Evolutionary conservation across 2,329 filamentous ascomycete genomes (phyloP), one percentile per base, ranked within the genome.

Genomic region (Tolypocladium ovalisporum): DNA sequence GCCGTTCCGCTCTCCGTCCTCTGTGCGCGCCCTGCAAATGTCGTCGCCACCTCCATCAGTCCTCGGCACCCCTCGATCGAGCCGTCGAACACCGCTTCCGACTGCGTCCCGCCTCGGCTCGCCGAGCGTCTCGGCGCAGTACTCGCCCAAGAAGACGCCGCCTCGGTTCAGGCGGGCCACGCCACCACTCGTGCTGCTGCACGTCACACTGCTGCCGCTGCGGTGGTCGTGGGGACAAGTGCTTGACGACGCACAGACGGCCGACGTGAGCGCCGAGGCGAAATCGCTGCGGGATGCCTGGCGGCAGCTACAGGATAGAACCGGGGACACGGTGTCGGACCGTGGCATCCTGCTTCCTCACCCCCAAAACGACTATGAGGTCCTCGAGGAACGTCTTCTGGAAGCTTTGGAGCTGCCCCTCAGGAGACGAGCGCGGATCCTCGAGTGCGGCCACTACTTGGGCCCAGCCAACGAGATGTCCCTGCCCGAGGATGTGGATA

Each of bases 381-480:
- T 90, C 57, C 79, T 94, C 0, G 88, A 93, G 71, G 89, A 92
- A 72, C 78, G 88, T 34, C 76, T 93, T 37, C 74, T 92, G 3
- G 88, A 92, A 69, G 85, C 86, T 1, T 72, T 92, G 52, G 88
- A 90, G 68, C 75, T 93, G 19, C 85, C 84, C 1, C 75, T 85
- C 35, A 76, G 76, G 19, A 76, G 81, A 1, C 75, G 83, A n/a
- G 87, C 87, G 3, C 79, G 86, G 3, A 84, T 92, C 49, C 77
- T 89, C 8, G 86, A 87, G 64, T 90, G 88, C 63, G 88, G 88
- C 0, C 89, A 93, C 67, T 92, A 90, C 59, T 78, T 89, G 1
- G 83, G 83, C 0, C 80, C 84, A 0, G 75, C 80, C 4, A 83
- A 83, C 57, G 75, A 76, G 51, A 73, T 73, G 61, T 70, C 67